phyloP scores from a whole-genome alignment of 495 filamentous ascomycete species.

The Aspergillus egyptiacus region DNA sequence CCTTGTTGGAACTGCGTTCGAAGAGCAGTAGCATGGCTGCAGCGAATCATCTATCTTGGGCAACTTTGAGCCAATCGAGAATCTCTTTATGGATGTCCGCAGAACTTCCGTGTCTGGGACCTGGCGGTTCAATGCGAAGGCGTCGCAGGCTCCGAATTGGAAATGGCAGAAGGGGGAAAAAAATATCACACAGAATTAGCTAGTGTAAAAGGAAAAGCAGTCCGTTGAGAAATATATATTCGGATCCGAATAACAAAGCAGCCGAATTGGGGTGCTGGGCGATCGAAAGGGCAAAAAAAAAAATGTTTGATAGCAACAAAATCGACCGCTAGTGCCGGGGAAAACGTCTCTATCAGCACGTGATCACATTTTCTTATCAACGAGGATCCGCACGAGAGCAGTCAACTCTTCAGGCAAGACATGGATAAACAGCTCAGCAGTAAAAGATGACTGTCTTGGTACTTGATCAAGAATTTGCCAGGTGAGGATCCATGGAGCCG shows the following conservation, averaged over 20 bases:
- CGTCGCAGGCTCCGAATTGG: no score
- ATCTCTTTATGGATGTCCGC: not conserved
- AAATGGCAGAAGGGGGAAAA: no score
- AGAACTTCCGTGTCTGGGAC: not conserved
- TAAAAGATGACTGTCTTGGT: no score
- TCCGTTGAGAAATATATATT: no score
- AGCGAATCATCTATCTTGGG: slow-evolving; percentile 20
- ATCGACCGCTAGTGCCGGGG: not conserved
- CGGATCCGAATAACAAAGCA: not conserved
- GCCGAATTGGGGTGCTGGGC: not conserved
- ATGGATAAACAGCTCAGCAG: not conserved
- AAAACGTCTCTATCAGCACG: slow-evolving; percentile 1
- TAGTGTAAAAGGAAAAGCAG: no score
- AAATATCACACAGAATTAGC: no score
- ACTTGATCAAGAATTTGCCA: not conserved
- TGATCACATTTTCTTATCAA: not conserved
- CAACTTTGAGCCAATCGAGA: not conserved
- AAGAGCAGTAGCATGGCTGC: slow-evolving; percentile 18
- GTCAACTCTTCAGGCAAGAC: not conserved
- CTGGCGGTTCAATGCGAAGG: not conserved
- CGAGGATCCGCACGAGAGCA: no score
- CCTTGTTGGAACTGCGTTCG: slow-evolving; percentile 9
- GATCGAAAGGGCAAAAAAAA: not conserved
- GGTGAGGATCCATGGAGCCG: no score
- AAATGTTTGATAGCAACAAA: slow-evolving; percentile 9